A percentile compares a stretch with the other conserved stretches of the same genome.
Conservation (phyloP, 2,329 filamentous ascomycete genomes). For the Mollisiaceae sp. region DNA sequence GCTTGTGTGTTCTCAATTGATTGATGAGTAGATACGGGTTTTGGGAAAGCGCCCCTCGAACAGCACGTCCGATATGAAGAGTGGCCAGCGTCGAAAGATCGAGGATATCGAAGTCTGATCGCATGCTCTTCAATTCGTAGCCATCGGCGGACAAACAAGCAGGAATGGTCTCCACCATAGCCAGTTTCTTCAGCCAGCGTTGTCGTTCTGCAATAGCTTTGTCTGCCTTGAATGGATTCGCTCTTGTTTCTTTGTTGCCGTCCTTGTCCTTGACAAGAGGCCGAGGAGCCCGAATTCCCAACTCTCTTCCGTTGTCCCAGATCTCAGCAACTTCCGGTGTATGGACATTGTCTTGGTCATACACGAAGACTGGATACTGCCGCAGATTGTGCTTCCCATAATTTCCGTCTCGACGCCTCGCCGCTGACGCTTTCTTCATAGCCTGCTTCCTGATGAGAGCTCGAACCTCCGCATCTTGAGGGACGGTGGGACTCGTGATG, state of each 20-base stretch:
- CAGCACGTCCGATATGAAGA: slow-evolving; percentile 37
- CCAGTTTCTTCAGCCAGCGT: slow-evolving; percentile 14
- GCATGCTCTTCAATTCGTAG: slow-evolving; percentile 37
- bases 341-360: slow-evolving; percentile 22
- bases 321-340: slow-evolving; percentile 6
- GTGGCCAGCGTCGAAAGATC: slow-evolving; percentile 39
- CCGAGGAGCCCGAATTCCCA: background rate
- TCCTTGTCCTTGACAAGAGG: slow-evolving; percentile 5
- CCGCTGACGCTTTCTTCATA: slow-evolving; percentile 46
- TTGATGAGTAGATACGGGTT: slow-evolving; percentile 34
- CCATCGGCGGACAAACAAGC: slow-evolving; percentile 30
- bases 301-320: slow-evolving; percentile 5
- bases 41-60: slow-evolving; percentile 31
- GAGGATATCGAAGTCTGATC: slow-evolving; percentile 37
- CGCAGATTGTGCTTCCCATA: slow-evolving; percentile 43
- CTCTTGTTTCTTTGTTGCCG: slow-evolving; percentile 1
- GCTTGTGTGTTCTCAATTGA: slow-evolving; percentile 33
- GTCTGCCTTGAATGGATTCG: slow-evolving; percentile 9
- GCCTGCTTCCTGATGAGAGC: slow-evolving; percentile 46
- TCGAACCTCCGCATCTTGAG: slow-evolving; percentile 34
- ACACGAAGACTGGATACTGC: slow-evolving; percentile 38
- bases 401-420: slow-evolving; percentile 39
- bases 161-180: slow-evolving; percentile 14
- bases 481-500: slow-evolving; percentile 29
- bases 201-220: slow-evolving; percentile 8